phyloP scores from a whole-genome alignment of 768 basidiomycete species.

The Tricholoma saponaceum region DNA sequence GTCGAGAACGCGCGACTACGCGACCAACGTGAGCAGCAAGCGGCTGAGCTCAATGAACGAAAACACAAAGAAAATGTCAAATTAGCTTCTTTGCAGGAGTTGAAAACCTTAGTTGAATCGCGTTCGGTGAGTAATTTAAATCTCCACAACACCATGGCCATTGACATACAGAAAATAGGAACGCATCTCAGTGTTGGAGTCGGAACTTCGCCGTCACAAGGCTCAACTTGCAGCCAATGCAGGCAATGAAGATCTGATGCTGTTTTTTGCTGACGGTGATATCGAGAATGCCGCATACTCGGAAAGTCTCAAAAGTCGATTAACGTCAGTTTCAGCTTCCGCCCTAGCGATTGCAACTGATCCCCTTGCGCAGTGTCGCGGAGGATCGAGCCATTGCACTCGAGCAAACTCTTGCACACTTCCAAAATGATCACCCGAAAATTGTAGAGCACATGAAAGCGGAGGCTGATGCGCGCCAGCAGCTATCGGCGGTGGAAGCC shows the following conservation, averaged over 20 bases:
- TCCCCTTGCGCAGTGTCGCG: slow-evolving; percentile 39
- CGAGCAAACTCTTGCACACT: slow-evolving; percentile 45
- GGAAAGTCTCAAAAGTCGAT: slow-evolving; percentile 46
- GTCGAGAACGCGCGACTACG: slow-evolving; percentile 64
- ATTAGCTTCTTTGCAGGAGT: slow-evolving; percentile 55
- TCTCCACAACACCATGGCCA: not conserved
- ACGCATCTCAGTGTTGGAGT: slow-evolving; percentile 65
- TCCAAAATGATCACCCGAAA: slow-evolving; percentile 51
- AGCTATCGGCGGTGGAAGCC: slow-evolving; percentile 39
- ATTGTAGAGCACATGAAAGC: slow-evolving; percentile 42
- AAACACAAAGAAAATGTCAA: slow-evolving; percentile 61
- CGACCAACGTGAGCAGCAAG: slow-evolving; percentile 64
- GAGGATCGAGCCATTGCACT: slow-evolving; percentile 47
- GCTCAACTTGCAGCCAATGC: slow-evolving; percentile 71
- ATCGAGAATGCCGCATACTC: slow-evolving; percentile 50
- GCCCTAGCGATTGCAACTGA: slow-evolving; percentile 5
- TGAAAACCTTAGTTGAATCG: slow-evolving; percentile 59
- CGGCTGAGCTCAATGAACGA: slow-evolving; percentile 64
- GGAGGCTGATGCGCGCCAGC: slow-evolving; percentile 48
- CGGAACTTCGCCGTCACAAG: slow-evolving; percentile 71
- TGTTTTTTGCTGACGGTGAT: slow-evolving; percentile 59
- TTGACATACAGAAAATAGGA: slow-evolving; percentile 38
- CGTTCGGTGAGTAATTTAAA: slow-evolving; percentile 30
- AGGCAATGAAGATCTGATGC: slow-evolving; percentile 67
- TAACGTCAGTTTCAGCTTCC: slow-evolving; percentile 41